These are phyloP conservation scores for Spongospora subterranea DNA, from an alignment of 208 protist species.

Conservation along the genomic window DNA sequence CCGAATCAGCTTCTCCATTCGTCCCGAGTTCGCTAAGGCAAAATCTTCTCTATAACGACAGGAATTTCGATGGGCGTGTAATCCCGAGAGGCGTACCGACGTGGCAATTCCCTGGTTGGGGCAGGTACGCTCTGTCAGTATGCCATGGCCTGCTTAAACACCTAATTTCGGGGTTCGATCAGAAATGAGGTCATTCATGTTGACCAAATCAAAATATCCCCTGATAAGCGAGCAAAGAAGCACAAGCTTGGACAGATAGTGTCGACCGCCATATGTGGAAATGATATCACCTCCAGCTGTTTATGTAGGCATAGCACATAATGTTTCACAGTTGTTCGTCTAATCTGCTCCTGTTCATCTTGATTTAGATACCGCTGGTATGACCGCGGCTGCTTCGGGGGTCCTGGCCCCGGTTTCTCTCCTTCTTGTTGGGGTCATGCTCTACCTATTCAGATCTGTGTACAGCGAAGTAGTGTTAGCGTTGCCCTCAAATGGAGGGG, in stretches of 20 bases:
- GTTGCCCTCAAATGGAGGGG: slow-evolving; percentile 20
- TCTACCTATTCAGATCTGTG: slow-evolving; percentile 24
- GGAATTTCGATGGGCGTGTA: neutral
- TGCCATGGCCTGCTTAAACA: neutral
- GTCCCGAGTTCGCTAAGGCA: neutral
- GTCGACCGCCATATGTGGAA: slow-evolving; percentile 15
- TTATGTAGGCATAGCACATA: slow-evolving; percentile 1
- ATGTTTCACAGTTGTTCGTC: neutral
- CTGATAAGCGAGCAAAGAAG: neutral
- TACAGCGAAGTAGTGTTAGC: slow-evolving; percentile 50
- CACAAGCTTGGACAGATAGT: slow-evolving; percentile 34
- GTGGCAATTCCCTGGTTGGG: slow-evolving; percentile 42
- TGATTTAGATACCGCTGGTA: slow-evolving; percentile 15
- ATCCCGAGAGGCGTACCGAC: neutral
- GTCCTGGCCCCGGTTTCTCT: slow-evolving; percentile 2
- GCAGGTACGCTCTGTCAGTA: neutral
- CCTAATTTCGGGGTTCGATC: neutral
- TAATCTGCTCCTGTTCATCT: too few relatives aligned
- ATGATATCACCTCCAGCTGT: slow-evolving; percentile 48
- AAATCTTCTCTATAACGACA: neutral
- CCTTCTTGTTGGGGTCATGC: slow-evolving; percentile 21
- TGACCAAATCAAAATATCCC: neutral
- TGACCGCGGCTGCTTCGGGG: neutral
- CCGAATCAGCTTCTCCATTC: neutral
- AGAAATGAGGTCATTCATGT: neutral